Evolutionary conservation across 805 yeast species (phyloP).

Genomic region (Zygoascus biomembranicola): DNA sequence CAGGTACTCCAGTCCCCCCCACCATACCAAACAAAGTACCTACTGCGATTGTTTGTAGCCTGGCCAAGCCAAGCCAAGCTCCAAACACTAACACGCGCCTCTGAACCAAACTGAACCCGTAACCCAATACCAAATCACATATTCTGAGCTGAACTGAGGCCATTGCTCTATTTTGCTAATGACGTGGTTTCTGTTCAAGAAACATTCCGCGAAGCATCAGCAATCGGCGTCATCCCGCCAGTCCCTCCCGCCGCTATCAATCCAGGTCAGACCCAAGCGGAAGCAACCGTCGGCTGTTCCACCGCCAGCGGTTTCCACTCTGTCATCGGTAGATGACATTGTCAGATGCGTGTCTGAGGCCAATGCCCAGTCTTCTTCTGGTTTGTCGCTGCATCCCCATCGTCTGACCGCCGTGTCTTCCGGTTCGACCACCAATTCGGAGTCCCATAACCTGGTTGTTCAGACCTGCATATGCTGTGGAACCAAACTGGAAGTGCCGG

Average conservation of each 20-base stretch:
- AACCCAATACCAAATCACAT: too few species aligned
- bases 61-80: too few species aligned
- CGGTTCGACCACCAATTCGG: background rate
- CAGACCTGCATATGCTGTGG: conserved; percentile 25
- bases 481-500: conserved; percentile 21
- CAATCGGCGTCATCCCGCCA: background rate
- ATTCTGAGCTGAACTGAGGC: too few species aligned
- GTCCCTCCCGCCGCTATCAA: background rate
- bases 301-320: conserved; percentile 13
- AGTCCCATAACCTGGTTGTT: conserved; percentile 10
- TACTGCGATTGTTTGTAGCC: too few species aligned
- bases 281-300: background rate
- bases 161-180: background rate
- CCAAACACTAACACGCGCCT: too few species aligned
- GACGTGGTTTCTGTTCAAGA: background rate
- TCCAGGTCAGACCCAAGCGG: background rate
- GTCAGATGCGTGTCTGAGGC: conserved; percentile 16
- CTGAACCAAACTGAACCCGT: too few species aligned
- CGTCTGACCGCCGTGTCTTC: background rate
- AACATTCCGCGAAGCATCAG: background rate
- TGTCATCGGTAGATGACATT: conserved; percentile 17
- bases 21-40: too few species aligned
- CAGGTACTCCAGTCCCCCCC: too few species aligned
- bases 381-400: background rate
- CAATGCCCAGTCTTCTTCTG: conserved; percentile 5